A percentile compares a stretch with the other conserved stretches of the same genome.
Evolutionary conservation across 164 flowering plant genomes (phyloP).

Genomic region (Aristolochia californica): DNA sequence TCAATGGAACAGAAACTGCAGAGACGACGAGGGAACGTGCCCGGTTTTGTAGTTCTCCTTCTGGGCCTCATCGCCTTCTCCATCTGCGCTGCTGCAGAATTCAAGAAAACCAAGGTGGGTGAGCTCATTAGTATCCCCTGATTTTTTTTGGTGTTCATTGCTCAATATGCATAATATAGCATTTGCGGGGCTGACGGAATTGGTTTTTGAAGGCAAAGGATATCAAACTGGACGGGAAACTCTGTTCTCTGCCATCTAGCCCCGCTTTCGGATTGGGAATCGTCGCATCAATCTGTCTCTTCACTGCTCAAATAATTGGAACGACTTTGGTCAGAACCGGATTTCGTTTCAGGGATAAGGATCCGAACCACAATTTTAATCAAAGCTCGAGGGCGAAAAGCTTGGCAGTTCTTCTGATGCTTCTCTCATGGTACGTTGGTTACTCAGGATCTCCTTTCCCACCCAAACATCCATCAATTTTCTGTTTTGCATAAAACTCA

Average conservation of each 20-base stretch:
- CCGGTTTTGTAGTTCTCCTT: conserved; percentile 15
- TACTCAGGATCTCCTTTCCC: too few relatives aligned
- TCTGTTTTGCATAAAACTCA: too few relatives aligned
- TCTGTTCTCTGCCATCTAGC: conserved; percentile 53
- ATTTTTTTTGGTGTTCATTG: neutral
- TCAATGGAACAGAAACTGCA: conserved; percentile 22
- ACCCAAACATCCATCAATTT: too few relatives aligned
- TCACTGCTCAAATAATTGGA: conserved; percentile 41
- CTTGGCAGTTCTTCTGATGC: conserved; percentile 17
- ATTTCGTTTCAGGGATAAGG: conserved; percentile 13
- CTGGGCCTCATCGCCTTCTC: conserved; percentile 40
- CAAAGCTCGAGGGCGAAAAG: conserved; percentile 12
- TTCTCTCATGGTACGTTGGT: conserved; percentile 58
- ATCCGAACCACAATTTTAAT: neutral
- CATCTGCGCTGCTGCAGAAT: conserved; percentile 47
- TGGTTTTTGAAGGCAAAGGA: conserved; percentile 37
- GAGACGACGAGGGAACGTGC: conserved; percentile 1
- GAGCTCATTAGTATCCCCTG: neutral
- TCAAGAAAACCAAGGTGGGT: conserved; percentile 52
- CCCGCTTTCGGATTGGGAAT: conserved; percentile 43
- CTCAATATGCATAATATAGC: too few relatives aligned
- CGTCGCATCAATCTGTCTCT: conserved; percentile 35
- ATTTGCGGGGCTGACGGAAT: neutral
- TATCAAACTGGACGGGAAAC: conserved; percentile 37
- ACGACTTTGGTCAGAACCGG: conserved; percentile 19